phyloP scores from a whole-genome alignment of 768 basidiomycete genomes.

The Mycena maculata region DNA sequence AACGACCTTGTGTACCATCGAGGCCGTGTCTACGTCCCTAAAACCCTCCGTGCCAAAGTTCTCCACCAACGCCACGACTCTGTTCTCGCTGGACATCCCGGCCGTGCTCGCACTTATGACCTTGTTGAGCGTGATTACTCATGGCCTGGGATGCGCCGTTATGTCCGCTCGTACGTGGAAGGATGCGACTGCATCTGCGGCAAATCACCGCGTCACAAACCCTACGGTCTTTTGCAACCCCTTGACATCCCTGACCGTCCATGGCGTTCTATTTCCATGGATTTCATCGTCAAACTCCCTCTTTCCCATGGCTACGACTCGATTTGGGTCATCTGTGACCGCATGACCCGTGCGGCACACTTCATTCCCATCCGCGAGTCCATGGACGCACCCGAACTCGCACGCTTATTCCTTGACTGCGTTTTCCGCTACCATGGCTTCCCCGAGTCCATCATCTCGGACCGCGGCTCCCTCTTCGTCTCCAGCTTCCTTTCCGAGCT shows the following conservation, averaged over 20 bases:
- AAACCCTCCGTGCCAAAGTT: too few species aligned
- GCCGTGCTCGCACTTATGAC: constrained; percentile 46
- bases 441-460: constrained; percentile 19
- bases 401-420: constrained; percentile 48
- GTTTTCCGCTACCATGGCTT: constrained; percentile 51
- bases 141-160: background rate
- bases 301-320: constrained; percentile 42
- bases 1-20: background rate
- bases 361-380: constrained; percentile 52
- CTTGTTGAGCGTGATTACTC: background rate
- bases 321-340: constrained; percentile 45
- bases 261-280: constrained; percentile 54
- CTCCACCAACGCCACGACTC: too few species aligned
- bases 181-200: constrained; percentile 46
- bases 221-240: constrained; percentile 50
- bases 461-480: too few species aligned
- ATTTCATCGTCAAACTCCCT: constrained; percentile 49
- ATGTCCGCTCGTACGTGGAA: background rate
- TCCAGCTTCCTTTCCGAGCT: too few species aligned
- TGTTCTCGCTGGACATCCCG: constrained; percentile 62
- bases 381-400: constrained; percentile 45
- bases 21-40: too few species aligned
- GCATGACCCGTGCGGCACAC: constrained; percentile 28
- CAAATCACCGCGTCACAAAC: constrained; percentile 41
- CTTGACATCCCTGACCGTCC: constrained; percentile 49